Evolutionary conservation across 192 early-diverging fungal genomes (phyloP).

Genomic region (Coemansia sp.): DNA sequence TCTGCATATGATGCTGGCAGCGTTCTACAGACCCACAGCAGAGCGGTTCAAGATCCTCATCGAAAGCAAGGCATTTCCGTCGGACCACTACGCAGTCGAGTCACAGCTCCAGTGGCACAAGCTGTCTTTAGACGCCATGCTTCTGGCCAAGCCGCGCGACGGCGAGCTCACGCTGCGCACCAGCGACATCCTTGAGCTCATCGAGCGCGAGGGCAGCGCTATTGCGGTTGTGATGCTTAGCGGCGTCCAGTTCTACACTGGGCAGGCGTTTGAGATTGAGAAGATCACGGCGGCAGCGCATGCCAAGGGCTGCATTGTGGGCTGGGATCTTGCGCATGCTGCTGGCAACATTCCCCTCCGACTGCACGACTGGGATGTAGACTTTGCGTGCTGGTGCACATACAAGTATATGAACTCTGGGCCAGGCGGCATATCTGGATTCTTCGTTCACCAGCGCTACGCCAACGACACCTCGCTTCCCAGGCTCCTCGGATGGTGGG

Average conservation of each 20-base stretch:
- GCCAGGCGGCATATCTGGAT: constrained; percentile 89
- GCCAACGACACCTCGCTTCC: constrained; percentile 59
- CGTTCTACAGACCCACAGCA: constrained; percentile 89
- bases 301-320: constrained; percentile 83
- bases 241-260: constrained; percentile 96
- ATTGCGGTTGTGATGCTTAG: constrained; percentile 89
- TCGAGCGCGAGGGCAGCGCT: constrained; percentile 69
- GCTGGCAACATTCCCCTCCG: constrained; percentile 87
- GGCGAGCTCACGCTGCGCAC: constrained; percentile 74
- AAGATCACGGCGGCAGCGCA: constrained; percentile 82
- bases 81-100: constrained; percentile 90
- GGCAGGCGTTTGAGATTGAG: constrained; percentile 83
- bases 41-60: constrained; percentile 83
- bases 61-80: constrained; percentile 92
- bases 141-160: constrained; percentile 70
- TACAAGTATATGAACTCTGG: constrained; percentile 99
- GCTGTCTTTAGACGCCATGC: constrained; percentile 66
- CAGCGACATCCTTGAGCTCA: constrained; percentile 77
- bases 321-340: constrained; percentile 95
- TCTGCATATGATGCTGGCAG: constrained; percentile 84
- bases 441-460: constrained; percentile 88
- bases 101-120: constrained; percentile 89
- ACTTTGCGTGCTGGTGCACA: constrained; percentile 98
- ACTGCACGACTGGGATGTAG: constrained; percentile 94
- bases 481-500: constrained; percentile 93